These are phyloP conservation scores for Aspergillus wentii DNA, from an alignment of 495 filamentous ascomycete species.

Conservation along the genomic window DNA sequence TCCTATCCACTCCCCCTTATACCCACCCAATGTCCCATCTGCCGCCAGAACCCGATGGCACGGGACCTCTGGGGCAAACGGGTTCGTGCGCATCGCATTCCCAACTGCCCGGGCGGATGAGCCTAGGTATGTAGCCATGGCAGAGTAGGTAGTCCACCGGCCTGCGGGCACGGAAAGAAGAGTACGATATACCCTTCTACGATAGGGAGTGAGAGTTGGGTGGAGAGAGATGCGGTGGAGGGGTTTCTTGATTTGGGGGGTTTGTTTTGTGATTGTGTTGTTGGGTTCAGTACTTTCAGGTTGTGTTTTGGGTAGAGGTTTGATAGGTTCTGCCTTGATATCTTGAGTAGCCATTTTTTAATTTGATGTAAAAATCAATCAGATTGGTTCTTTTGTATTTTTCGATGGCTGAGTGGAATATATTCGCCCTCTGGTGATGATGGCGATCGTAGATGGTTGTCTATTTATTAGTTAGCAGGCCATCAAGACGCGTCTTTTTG, in stretches of 20 bases:
- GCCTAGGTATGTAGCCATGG: conserved; percentile 57
- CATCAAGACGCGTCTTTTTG: no score
- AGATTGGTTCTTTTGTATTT: no score
- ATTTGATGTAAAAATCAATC: no score
- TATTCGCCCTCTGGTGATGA: no score
- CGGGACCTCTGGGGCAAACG: conserved; percentile 60
- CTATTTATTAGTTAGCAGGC: no score
- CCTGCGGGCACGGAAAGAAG: conserved; percentile 69
- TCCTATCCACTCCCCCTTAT: conserved; percentile 13
- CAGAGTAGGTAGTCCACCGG: conserved; percentile 67
- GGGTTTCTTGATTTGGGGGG: background rate
- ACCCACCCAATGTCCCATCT: conserved; percentile 15
- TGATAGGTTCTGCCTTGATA: no score
- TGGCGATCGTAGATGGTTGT: no score
- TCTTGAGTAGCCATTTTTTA: no score
- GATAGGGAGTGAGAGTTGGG: conserved; percentile 7
- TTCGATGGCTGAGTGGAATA: no score
- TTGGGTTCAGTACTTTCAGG: background rate
- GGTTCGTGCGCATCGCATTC: conserved; percentile 67
- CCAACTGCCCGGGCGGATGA: conserved; percentile 78
- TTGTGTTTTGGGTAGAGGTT: background rate
- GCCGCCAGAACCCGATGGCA: conserved; percentile 38
- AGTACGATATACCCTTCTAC: conserved; percentile 57
- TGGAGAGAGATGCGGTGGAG: background rate
- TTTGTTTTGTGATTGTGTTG: background rate